Evolutionary conservation across 192 early-diverging fungal genomes (phyloP).

Genomic region (Backusella circina): DNA sequence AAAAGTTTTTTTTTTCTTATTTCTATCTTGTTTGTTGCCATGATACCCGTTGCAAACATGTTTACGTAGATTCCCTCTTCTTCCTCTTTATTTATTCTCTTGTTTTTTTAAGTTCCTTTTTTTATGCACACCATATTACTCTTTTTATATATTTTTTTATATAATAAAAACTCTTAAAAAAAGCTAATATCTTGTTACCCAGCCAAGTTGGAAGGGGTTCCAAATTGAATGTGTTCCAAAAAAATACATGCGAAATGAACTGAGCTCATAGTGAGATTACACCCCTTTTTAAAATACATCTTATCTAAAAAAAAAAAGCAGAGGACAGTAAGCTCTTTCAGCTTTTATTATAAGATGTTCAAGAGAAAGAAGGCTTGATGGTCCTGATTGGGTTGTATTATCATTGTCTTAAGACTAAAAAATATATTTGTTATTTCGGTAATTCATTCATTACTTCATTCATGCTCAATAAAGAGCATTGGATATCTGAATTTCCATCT

Average conservation of each 20-base stretch:
- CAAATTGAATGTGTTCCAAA: not conserved
- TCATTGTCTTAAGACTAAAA: not conserved
- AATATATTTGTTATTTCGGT: not conserved
- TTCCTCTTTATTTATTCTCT: slow-evolving; percentile 15
- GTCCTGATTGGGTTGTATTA: not conserved
- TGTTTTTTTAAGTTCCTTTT: slow-evolving; percentile 6
- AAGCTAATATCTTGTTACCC: not conserved
- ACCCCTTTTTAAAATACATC: too few species aligned
- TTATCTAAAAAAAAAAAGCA: not conserved
- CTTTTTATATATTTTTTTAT: not conserved
- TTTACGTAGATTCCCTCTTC: not conserved
- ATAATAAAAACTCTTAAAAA: not conserved
- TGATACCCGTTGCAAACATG: not conserved
- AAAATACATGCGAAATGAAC: not conserved
- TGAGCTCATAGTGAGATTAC: not conserved
- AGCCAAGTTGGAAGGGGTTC: not conserved
- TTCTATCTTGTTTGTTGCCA: not conserved
- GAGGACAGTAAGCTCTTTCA: not conserved
- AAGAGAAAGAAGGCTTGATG: not conserved
- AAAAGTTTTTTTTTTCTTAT: not conserved
- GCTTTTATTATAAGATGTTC: not conserved
- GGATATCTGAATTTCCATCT: not conserved
- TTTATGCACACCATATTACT: not conserved
- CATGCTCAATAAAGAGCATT: not conserved
- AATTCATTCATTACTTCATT: not conserved